Percentiles rank a stretch among this genome's conserved stretches.
Evolutionary conservation across 2,329 filamentous ascomycete species (phyloP).

Genomic region (Hypoxylon sp.): DNA sequence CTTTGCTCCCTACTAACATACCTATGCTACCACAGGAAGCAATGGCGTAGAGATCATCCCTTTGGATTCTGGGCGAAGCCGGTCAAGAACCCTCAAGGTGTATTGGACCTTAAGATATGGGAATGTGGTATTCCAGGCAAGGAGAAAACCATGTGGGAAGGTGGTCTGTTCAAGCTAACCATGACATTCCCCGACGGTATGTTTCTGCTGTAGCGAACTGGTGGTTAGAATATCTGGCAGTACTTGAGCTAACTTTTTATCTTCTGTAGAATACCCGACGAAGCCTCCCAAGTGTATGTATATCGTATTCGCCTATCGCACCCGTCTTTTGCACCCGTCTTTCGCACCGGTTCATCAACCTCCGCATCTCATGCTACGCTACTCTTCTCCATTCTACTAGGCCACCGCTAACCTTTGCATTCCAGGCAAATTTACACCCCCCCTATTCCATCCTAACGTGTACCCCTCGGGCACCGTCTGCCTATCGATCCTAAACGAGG

Average conservation of each 20-base stretch:
- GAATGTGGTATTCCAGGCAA: conserved; percentile 97
- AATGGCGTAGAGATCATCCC: conserved; percentile 96
- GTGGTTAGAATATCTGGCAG: conserved; percentile 35
- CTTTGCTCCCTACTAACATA: conserved; percentile 27
- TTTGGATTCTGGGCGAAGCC: conserved; percentile 98
- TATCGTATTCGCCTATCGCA: not conserved
- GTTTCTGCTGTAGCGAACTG: conserved; percentile 47
- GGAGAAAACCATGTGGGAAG: conserved; percentile 96
- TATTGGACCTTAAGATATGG: conserved; percentile 94
- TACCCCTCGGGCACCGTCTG: conserved; percentile 98
- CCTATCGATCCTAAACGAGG: conserved; percentile 96
- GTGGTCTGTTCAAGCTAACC: conserved; percentile 94
- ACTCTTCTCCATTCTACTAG: not conserved
- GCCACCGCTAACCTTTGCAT: conserved; percentile 18
- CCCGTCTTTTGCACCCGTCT: too few relatives aligned
- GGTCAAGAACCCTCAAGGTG: conserved; percentile 79
- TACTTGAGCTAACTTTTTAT: conserved; percentile 34
- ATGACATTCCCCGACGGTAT: conserved; percentile 93
- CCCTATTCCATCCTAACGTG: conserved; percentile 97
- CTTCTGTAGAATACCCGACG: conserved; percentile 86
- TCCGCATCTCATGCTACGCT: not conserved
- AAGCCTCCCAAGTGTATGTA: conserved; percentile 96
- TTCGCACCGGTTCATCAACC: too few relatives aligned
- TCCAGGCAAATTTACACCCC: conserved; percentile 93
- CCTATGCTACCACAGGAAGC: conserved; percentile 72